Base-by-base conservation (phyloP, 1,284 basidiomycete species). In the Cystobasidium pallidum region DNA sequence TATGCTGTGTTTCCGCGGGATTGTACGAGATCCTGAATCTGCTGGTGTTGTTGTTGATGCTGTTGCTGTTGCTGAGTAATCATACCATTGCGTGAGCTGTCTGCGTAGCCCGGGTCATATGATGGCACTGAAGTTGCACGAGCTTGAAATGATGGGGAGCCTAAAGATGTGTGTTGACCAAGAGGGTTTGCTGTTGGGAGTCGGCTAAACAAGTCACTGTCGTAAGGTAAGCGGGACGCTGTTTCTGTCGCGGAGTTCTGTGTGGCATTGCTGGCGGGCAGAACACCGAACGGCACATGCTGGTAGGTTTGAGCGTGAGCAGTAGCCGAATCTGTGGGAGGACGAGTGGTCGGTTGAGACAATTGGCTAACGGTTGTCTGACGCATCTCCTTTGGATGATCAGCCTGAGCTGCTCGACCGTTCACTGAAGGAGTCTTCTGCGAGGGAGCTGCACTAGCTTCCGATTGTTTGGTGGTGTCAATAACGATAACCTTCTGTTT, bases 401-500 rank as follows among this genome's bases (percentile, higher is more conserved):
- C 4, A 24, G 49, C 3, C 15, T 28, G 49, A 24, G 7, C 17
- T 8, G 49, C 8, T 4, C 26, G 49, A 8, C 49, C n/a, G n/a
- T n/a, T 24, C 6, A 3, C 15, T 26, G 24, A 24, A 26, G 49
- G 2, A 11, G 49, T 2, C 26, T 51, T n/a, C 49, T 2, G 21
- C 7, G n/a, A n/a, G 6, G 49, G 15, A 6, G 24, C 15, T 51
- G 21, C 24, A 15, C 24, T 51, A 34, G 17, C 63, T 32, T 49
- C 63, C 17, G 17, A 3, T 24, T 24, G 30, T 6, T 57, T 57
- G 17, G 7, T 28, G 45, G 43, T 51, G 17, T 47, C 32, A 43
- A 64, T 64, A 26, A 45, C 30, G 41, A 64, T 49, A n/a, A 32
- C 45, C 43, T 51, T 32, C 13, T 47, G 32, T 34, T 36, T 41